Percentiles rank a stretch among this genome's conserved stretches.
These are phyloP conservation scores for Volvox carteri DNA, from an alignment of 163 green algal genomes.

Conservation along the genomic window DNA sequence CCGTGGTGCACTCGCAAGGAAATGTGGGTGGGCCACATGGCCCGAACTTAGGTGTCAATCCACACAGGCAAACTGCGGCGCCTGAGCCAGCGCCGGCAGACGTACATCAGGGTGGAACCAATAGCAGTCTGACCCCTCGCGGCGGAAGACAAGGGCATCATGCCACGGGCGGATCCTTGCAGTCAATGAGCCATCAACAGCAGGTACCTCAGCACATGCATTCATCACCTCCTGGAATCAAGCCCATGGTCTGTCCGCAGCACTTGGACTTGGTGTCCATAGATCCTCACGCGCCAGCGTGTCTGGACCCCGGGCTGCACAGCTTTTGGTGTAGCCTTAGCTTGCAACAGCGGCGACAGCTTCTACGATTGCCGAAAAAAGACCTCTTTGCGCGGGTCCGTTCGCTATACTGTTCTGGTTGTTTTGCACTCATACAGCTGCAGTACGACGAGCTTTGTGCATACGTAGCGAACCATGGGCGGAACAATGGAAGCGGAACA, in stretches of 20 bases:
- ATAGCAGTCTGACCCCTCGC: conserved; percentile 28
- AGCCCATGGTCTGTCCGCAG: conserved; percentile 1
- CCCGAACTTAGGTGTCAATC: conserved; percentile 39
- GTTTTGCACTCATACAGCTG: conserved; percentile 47
- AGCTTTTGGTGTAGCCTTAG: conserved; percentile 49
- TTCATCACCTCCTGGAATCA: not conserved
- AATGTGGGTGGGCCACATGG: conserved; percentile 47
- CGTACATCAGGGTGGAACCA: not conserved
- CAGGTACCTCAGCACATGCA: not conserved
- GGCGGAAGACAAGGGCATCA: conserved; percentile 8
- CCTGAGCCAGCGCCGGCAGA: not conserved
- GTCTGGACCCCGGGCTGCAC: conserved; percentile 46
- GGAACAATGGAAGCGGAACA: not conserved
- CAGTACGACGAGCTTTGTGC: conserved; percentile 51
- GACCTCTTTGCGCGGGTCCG: conserved; percentile 46
- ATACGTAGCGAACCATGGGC: conserved; percentile 25
- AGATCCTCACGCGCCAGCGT: conserved; percentile 23
- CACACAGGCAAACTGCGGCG: conserved; percentile 22
- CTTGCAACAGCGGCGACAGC: conserved; percentile 48
- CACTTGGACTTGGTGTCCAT: conserved; percentile 34
- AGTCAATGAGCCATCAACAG: not conserved
- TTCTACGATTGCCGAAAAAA: conserved; percentile 44
- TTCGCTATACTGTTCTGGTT: conserved; percentile 47
- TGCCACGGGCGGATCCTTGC: not conserved
- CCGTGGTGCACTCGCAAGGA: not conserved